These are phyloP conservation scores for Blastobotrys aristatus DNA, from an alignment of 1,139 yeast species.

Conservation along the genomic window DNA sequence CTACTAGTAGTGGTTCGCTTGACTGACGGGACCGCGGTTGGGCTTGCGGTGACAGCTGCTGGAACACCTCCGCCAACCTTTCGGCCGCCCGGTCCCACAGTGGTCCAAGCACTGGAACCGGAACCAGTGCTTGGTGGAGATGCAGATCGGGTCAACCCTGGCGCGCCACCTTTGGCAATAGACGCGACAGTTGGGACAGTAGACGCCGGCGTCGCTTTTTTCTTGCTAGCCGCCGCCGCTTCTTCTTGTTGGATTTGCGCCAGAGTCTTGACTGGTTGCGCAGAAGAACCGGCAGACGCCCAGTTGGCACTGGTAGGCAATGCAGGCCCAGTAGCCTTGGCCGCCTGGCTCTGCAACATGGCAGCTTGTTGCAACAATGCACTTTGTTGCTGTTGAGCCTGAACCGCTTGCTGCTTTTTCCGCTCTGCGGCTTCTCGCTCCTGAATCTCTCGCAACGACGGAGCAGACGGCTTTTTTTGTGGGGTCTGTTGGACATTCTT, in stretches of 20 bases:
- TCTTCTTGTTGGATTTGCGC: slow-evolving; percentile 50
- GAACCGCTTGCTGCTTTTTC: slow-evolving; percentile 27
- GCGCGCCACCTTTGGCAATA: slow-evolving; percentile 10
- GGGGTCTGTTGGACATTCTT: slow-evolving; percentile 34
- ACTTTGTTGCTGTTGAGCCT: slow-evolving; percentile 33
- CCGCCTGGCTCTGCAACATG: slow-evolving; percentile 17
- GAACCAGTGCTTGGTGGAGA: slow-evolving; percentile 14
- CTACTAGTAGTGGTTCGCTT: too few relatives aligned
- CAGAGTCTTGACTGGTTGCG: slow-evolving; percentile 39
- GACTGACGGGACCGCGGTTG: slow-evolving; percentile 30
- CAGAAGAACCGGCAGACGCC: slow-evolving; percentile 40
- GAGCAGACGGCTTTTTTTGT: slow-evolving; percentile 37
- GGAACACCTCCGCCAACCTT: slow-evolving; percentile 25
- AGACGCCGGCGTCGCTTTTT: slow-evolving; percentile 20
- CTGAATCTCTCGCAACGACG: slow-evolving; percentile 67
- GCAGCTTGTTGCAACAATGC: slow-evolving; percentile 22
- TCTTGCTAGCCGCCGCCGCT: slow-evolving; percentile 32
- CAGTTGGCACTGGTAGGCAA: slow-evolving; percentile 52
- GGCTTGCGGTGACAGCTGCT: slow-evolving; percentile 36
- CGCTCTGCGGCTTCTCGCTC: slow-evolving; percentile 54
- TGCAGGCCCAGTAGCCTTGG: slow-evolving; percentile 22
- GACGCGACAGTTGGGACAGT: slow-evolving; percentile 17
- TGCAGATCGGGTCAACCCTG: slow-evolving; percentile 14
- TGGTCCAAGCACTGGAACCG: slow-evolving; percentile 39
- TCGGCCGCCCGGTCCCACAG: slow-evolving; percentile 34